phyloP scores from a whole-genome alignment of 306 rosid genomes.

The Cucumis cinereus region DNA sequence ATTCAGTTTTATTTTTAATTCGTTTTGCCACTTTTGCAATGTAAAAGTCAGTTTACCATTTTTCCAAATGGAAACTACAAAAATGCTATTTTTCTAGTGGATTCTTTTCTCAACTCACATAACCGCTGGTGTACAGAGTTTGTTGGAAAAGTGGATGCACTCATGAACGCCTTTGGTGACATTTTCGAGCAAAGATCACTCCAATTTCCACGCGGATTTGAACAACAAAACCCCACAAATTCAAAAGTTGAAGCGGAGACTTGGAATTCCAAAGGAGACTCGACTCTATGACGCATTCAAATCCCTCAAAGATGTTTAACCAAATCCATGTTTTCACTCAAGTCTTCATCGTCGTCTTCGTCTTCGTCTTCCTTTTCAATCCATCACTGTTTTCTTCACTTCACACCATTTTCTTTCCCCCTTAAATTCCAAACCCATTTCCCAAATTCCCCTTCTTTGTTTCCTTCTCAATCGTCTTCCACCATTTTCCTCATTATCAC shows the following conservation, averaged over 20 bases:
- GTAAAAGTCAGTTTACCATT: too few species aligned
- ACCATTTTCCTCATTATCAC: not conserved
- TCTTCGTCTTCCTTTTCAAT: not conserved
- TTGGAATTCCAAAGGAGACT: not conserved
- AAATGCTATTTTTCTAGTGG: too few species aligned
- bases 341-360: not conserved
- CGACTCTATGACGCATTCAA: not conserved
- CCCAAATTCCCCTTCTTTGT: not conserved
- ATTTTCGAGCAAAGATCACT: not conserved
- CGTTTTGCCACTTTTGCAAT: too few species aligned
- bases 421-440: not conserved
- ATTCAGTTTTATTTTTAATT: too few species aligned
- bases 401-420: not conserved
- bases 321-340: not conserved
- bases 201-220: not conserved
- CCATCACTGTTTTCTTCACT: not conserved
- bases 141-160: not conserved
- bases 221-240: not conserved
- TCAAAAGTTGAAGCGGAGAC: conserved; percentile 1
- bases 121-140: too few species aligned
- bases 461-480: not conserved
- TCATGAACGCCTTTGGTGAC: not conserved
- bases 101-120: too few species aligned
- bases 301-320: not conserved
- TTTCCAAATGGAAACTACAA: too few species aligned